A percentile compares a stretch with the other conserved stretches of the same genome.
phyloP scores from a whole-genome alignment of 2,329 filamentous ascomycete species.

The Tolypocladium capitatum region DNA sequence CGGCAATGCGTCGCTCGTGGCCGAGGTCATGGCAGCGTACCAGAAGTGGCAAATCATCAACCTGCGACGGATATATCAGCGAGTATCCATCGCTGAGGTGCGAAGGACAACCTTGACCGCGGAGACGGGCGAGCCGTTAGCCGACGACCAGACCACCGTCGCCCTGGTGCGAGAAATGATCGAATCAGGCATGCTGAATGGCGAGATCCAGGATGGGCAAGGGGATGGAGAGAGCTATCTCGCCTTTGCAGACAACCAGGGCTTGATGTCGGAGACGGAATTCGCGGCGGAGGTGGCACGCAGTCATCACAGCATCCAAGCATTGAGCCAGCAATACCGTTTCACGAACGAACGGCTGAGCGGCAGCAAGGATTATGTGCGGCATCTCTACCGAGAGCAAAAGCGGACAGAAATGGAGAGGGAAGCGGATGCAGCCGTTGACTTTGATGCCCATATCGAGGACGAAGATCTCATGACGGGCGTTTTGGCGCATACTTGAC shows the following conservation, averaged over 20 bases:
- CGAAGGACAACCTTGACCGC: slow-evolving; percentile 38
- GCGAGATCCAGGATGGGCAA: slow-evolving; percentile 33
- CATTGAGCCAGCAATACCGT: slow-evolving; percentile 33
- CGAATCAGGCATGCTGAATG: slow-evolving; percentile 35
- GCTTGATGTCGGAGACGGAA: slow-evolving; percentile 33
- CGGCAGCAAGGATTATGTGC: slow-evolving; percentile 43
- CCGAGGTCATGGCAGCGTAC: slow-evolving; percentile 56
- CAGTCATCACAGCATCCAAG: slow-evolving; percentile 27
- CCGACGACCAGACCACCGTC: slow-evolving; percentile 28
- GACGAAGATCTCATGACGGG: slow-evolving; percentile 51
- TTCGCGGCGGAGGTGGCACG: slow-evolving; percentile 33
- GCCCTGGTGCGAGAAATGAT: slow-evolving; percentile 43
- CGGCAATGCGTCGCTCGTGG: slow-evolving; percentile 57
- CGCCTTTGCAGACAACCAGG: slow-evolving; percentile 31
- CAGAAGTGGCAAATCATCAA: slow-evolving; percentile 63
- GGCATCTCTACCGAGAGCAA: slow-evolving; percentile 30
- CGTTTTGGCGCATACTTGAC: slow-evolving; percentile 12
- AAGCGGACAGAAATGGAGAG: slow-evolving; percentile 30
- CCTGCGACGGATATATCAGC: slow-evolving; percentile 57
- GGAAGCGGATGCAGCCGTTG: slow-evolving; percentile 17
- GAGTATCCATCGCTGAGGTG: slow-evolving; percentile 41
- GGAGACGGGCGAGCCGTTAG: slow-evolving; percentile 33
- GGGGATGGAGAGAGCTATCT: slow-evolving; percentile 32
- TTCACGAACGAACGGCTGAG: slow-evolving; percentile 40
- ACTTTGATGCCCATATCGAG: slow-evolving; percentile 36